Evolutionary conservation across 345 rosid species (phyloP), one percentile per base, ranked within the genome.

Genomic region (Lagerstroemia speciosa): DNA sequence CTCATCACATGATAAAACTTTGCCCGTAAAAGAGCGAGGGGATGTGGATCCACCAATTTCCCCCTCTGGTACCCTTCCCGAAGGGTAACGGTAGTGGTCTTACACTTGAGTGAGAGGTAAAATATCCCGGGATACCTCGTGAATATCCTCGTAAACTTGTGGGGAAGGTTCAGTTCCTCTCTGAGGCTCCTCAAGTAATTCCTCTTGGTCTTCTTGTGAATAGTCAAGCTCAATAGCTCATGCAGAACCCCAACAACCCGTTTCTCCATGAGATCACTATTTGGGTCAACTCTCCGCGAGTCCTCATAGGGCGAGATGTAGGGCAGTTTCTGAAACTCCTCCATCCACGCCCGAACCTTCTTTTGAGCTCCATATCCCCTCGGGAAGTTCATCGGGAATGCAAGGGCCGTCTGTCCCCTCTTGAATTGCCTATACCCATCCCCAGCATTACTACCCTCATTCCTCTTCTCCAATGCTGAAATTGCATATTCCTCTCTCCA

Each of bases 281-380:
- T 77, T 0, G 92, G 91, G 45, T 94, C 98, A 15, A 94, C 84
- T 57, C 78, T 81, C 72, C 86, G 76, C 1, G 90, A 70, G 67
- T 91, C 96, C 67, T 91, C 99, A 26, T 94, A 94, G 0, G 98
- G 98, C 16, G 99, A 94, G 66, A 94, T 80, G 76, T 91, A 94
- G 0, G 99, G 98, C 68, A 94, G 83, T 73, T 89, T 94, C 69
- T 91, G 96, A 79, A 91, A 94, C 82, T 91, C 96, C 24, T 91
- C 98, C 99, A 94, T 91, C 98, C 99, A 94, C 26, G 85, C 92
- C 52, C 74, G 83, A 20, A 94, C 99, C 83, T 89, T 94, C 80
- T 81, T 94, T 76, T 94, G 99, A 38, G 78, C 90, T 67, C 97
- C 99, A 69, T 94, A 89, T n/a, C 93, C 96, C 73, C 90, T 84